Evolutionary conservation across 176 grass and related monocot species (phyloP).

Genomic region (Musa beccarii): DNA sequence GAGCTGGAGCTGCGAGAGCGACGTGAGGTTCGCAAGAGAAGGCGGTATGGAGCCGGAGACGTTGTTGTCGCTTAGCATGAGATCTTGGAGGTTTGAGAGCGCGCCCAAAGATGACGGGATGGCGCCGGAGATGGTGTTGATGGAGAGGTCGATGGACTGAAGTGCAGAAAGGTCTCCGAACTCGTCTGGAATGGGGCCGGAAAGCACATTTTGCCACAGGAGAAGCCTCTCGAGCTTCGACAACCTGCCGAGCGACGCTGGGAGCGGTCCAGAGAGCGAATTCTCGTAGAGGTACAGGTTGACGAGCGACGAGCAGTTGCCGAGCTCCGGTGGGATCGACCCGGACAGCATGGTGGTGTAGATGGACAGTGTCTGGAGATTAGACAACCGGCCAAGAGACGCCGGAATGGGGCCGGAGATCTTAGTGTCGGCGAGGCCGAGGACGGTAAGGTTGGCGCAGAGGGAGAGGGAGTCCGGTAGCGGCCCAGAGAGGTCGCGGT

Average conservation of each 20-base stretch:
- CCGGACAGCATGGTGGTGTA: constrained; percentile 70
- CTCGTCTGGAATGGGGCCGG: constrained; percentile 57
- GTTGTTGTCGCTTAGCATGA: constrained; percentile 10
- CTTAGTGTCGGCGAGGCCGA: constrained; percentile 81
- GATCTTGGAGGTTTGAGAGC: neutral
- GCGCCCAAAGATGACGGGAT: constrained; percentile 30
- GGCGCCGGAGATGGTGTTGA: constrained; percentile 18
- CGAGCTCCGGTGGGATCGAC: constrained; percentile 78
- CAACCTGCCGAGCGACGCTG: constrained; percentile 45
- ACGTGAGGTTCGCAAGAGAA: constrained; percentile 29
- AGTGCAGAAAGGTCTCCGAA: constrained; percentile 66
- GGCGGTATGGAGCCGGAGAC: constrained; percentile 1
- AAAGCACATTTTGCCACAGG: constrained; percentile 85
- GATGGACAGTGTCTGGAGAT: constrained; percentile 62
- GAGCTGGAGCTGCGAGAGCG: constrained; percentile 72
- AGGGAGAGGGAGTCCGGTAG: constrained; percentile 54
- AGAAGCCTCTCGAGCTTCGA: constrained; percentile 64
- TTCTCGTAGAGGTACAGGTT: constrained; percentile 93
- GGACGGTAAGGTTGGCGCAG: constrained; percentile 49
- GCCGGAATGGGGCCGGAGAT: constrained; percentile 60
- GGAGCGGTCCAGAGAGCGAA: constrained; percentile 55
- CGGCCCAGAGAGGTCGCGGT: constrained; percentile 50
- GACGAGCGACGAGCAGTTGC: constrained; percentile 57
- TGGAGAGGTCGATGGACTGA: constrained; percentile 71
- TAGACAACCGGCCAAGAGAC: constrained; percentile 50